Base-by-base conservation (phyloP, 352 stramenopile species). In the Phytopythium mirpurense region DNA sequence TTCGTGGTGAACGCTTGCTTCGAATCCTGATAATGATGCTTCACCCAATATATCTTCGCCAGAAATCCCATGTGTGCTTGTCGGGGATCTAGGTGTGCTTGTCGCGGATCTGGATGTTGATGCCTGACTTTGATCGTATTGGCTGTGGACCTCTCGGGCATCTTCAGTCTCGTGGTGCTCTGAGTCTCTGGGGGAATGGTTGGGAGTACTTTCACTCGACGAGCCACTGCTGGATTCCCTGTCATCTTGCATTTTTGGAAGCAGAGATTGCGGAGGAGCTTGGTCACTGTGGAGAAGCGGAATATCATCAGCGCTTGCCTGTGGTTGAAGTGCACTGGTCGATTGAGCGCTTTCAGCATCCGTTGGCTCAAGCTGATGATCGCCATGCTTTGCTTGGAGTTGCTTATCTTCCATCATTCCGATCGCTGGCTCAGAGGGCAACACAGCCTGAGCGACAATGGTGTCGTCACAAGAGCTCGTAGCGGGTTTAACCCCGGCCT, bases 241-340 rank as follows among this genome's bases (percentile, higher is more conserved):
- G 2, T 9, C 6, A 27, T 32, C 26, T 16, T 16, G 18, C 15
- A n/a, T 23, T 2, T 50, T 29, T 3, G 29, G 45, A 24, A 29
- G 45, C 5, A 29, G 19, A 3, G 45, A 26, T 5, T 51, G 45
- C 0, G 18, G 5, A 40, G 45, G n/a, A 10, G 45, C 40, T 3
- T 37, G 24, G 2, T 27, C 45, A 26, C 27, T 51, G 16, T 38
- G 18, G 5, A 9, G 21, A 9, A 3, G 9, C 18, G 27, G 6
- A 12, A 26, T 24, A 6, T 35, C 42, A 32, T 19, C 11, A 9
- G 2, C 38, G 5, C 7, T 10, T 15, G n/a, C n/a, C 41, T 44
- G 18, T 23, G 9, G 40, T 27, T 44, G 47, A 62, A 41, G 37
- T 29, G 35, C 21, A 24, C 56, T 37, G 43, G 29, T 61, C 24